Evolutionary conservation across 306 rosid species (phyloP), one percentile per base, ranked within the genome.

Genomic region (Cicer arietinum): DNA sequence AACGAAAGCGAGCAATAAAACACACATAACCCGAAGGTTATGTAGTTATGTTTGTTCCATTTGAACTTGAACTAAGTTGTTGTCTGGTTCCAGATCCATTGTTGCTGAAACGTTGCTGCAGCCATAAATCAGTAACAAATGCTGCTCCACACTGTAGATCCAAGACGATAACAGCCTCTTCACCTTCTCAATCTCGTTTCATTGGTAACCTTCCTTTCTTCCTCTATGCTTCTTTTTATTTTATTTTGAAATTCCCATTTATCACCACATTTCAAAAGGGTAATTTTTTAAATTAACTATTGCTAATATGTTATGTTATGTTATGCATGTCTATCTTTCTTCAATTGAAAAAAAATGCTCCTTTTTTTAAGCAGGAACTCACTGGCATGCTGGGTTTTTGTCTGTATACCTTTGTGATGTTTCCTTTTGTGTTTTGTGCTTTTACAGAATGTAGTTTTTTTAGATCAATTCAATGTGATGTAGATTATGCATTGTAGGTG

Each of bases 391-490:
- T 76, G 17, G 65, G 59, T 41, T 51, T 41, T 52, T 70, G 54
- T 35, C 7, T 53, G 2, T 82, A 12, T 54, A 39, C 7, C 6
- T 71, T 2, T 5, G 46, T 82, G 71, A 37, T 12, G n/a, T 47
- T 2, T 16, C 7, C 20, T 6, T 20, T 16, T 54, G 52, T 16
- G 61, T 56, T 61, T 48, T 48, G 52, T 80, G 75, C 44, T 73
- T 66, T 6, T 46, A 78, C 67, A 30, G 39, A 73, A 47, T 73
- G 53, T 56, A 9, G 59, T 60, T 80, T 35, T 47, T 63, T 57
- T 17, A 65, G 78, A 72, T 68, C 53, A 54, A 59, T 69, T 77
- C 73, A 48, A 81, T 74, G 76, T 48, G 52, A 57, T 70, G 71
- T 22, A 39, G 73, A 77, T 74, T 67, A 63, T 78, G 77, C 77